phyloP scores from a whole-genome alignment of 2,329 filamentous ascomycete genomes.

The Fusarium torreyae region DNA sequence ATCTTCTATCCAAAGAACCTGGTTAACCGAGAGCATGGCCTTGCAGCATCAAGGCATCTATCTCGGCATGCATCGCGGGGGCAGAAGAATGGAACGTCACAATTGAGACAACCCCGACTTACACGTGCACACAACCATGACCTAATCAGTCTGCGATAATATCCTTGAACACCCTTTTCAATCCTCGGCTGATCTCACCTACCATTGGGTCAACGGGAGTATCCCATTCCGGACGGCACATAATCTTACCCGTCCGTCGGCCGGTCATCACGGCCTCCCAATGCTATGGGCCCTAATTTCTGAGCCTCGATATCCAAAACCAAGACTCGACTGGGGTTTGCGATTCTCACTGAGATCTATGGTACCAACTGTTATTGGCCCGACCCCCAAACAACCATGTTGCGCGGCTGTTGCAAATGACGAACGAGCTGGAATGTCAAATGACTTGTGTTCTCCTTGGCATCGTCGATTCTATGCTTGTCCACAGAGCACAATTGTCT shows the following conservation, averaged over 20 bases:
- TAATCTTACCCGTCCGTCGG: constrained; percentile 18
- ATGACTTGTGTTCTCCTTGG: not conserved
- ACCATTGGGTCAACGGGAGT: constrained; percentile 29
- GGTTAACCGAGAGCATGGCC: not conserved
- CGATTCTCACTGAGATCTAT: constrained; percentile 47
- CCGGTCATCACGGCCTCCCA: constrained; percentile 43
- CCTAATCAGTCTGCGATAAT: constrained; percentile 4
- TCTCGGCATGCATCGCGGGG: constrained; percentile 23
- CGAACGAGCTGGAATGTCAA: constrained; percentile 1
- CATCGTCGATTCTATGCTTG: not conserved
- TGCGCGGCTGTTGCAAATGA: constrained; percentile 15
- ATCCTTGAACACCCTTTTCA: constrained; percentile 10
- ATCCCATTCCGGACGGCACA: constrained; percentile 29
- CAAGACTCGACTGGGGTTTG: constrained; percentile 29
- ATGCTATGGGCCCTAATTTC: constrained; percentile 34
- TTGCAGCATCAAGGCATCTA: constrained; percentile 6
- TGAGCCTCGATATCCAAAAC: constrained; percentile 15
- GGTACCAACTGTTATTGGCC: constrained; percentile 44
- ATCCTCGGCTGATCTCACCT: constrained; percentile 14
- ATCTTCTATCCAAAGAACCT: constrained; percentile 21
- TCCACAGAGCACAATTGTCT: constrained; percentile 4
- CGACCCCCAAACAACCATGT: constrained; percentile 6
- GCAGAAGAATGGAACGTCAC: constrained; percentile 44
- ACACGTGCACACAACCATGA: constrained; percentile 15
- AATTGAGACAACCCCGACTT: constrained; percentile 32